phyloP scores from a whole-genome alignment of 352 stramenopile genomes.

The Phytophthora pseudosyringae region DNA sequence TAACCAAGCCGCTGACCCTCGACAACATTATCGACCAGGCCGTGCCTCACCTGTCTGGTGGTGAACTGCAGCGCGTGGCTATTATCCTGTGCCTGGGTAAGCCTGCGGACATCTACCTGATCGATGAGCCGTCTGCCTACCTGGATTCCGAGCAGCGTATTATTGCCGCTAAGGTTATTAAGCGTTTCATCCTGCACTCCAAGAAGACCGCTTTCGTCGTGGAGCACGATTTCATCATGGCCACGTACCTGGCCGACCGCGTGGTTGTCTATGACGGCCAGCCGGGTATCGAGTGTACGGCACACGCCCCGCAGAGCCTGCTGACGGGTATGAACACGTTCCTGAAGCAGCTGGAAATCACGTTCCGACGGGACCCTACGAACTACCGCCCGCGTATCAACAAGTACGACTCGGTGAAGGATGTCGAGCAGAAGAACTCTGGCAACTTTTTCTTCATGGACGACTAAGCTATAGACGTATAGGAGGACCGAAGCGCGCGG shows the following conservation, averaged over 20 bases:
- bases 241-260: constrained; percentile 98
- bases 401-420: constrained; percentile 96
- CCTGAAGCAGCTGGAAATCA: constrained; percentile 98
- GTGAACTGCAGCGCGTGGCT: constrained; percentile 99
- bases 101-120: constrained; percentile 99
- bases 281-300: constrained; percentile 98
- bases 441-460: constrained; percentile 99
- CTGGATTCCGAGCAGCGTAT: constrained; percentile 99
- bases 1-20: constrained; percentile 98
- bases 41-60: constrained; percentile 98
- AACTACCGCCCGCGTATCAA: constrained; percentile 99
- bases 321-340: constrained; percentile 99
- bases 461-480: constrained; percentile 75
- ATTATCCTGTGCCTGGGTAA: constrained; percentile 98
- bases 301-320: constrained; percentile 94
- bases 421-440: constrained; percentile 97
- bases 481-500: constrained; percentile 21
- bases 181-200: constrained; percentile 99
- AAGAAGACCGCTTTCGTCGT: constrained; percentile 99
- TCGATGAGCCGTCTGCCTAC: constrained; percentile 99
- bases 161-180: constrained; percentile 99
- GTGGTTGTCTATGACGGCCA: constrained; percentile 96
- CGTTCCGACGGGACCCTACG: constrained; percentile 98
- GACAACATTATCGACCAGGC: constrained; percentile 99
- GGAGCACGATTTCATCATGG: constrained; percentile 99